Base-by-base conservation (phyloP, 768 basidiomycete genomes). In the Strobilomyces dryophilus region DNA sequence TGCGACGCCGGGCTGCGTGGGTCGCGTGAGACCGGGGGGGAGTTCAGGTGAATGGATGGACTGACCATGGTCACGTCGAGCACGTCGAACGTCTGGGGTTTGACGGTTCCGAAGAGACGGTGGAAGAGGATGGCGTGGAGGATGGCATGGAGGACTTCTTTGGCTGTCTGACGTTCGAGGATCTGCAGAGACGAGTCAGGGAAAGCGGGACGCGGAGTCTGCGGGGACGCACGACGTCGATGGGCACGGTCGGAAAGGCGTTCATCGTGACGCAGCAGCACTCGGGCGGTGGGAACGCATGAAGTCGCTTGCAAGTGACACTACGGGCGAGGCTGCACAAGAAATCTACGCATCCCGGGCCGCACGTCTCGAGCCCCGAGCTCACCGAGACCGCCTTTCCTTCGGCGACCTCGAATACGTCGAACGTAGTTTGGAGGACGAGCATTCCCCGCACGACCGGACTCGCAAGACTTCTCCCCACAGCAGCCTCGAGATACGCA, bases 91-190 rank as follows among this genome's bases (percentile, higher is more conserved):
- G 78, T 84, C 59, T 80, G 79, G 0, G 91, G 86, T 59, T 85
- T 89, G 40, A 92, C 79, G 0, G 81, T 83, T 4, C 90, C 91
- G 63, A 92, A 89, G 18, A 91, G 74, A 8, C 90, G 80, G 64
- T 93, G 90, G 64, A 93, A 92, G 15, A 92, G 73, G 45, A 92
- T 85, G 0, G 88, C 76, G 61, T 92, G 91, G n/a, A 93, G 76
- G 48, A 91, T 74, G 4, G 82, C 89, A 50, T 78, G 79, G 7
- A 92, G 78, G 41, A 85, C 87, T 58, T 92, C 89, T 67, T 83
- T 85, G 35, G 81, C 79, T 17, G 79, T 84, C 46, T 77, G 79
- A 24, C 89, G 80, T 67, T 92, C 90, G 46, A 92, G 74, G 42
- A 82, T 75, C 89, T 91, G 60, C 9, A 12, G 5, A 6, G 29